These are phyloP conservation scores for Xerocomus minutiporus DNA, from an alignment of 1,284 basidiomycete genomes.

Conservation along the genomic window DNA sequence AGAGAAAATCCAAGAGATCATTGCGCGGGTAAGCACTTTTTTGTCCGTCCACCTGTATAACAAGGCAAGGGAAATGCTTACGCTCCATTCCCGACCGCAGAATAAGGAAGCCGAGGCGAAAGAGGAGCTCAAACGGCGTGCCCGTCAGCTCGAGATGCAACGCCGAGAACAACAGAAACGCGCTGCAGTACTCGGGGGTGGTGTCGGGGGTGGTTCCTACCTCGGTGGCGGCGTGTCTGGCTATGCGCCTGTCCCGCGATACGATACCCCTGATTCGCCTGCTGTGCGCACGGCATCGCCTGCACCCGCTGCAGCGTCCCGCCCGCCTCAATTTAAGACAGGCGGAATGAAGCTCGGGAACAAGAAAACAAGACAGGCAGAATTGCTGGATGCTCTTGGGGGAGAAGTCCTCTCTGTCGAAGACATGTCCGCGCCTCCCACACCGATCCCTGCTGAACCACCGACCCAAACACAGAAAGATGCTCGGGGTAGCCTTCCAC, in stretches of 20 bases:
- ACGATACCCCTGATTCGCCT: constrained; percentile 55
- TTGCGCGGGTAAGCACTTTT: constrained; percentile 69
- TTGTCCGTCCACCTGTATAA: neutral
- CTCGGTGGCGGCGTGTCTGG: constrained; percentile 62
- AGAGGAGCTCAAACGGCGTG: constrained; percentile 96
- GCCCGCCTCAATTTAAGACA: constrained; percentile 84
- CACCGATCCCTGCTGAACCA: constrained; percentile 46
- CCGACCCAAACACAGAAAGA: constrained; percentile 43
- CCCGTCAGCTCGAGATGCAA: constrained; percentile 96
- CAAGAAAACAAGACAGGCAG: constrained; percentile 86
- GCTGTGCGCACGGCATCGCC: constrained; percentile 48
- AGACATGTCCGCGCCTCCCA: constrained; percentile 55
- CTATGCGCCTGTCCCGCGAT: constrained; percentile 69
- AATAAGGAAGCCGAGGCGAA: constrained; percentile 99
- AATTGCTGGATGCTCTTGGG: constrained; percentile 85
- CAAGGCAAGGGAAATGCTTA: neutral
- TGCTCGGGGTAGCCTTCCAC: constrained; percentile 62
- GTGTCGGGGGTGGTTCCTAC: constrained; percentile 49
- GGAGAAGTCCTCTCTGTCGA: constrained; percentile 63
- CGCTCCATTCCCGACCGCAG: constrained; percentile 35
- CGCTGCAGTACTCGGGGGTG: constrained; percentile 43
- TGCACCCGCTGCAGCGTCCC: constrained; percentile 44
- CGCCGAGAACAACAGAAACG: constrained; percentile 87
- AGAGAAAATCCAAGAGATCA: constrained; percentile 99
- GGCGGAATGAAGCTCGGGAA: constrained; percentile 97